Conservation (phyloP, 345 rosid genomes). For the Moringa oleifera region DNA sequence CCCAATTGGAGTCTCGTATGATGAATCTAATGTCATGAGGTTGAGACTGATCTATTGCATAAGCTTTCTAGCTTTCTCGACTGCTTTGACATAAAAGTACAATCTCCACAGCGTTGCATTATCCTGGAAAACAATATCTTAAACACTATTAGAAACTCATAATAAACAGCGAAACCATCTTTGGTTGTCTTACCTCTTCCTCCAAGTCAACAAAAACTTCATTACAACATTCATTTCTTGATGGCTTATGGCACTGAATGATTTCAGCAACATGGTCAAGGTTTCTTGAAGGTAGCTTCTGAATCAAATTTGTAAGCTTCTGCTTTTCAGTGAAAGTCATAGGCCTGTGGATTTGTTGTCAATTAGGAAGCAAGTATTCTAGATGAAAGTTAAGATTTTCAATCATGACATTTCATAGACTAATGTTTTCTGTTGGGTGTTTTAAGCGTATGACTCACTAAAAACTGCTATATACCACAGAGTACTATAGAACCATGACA, state of each 20-base stretch:
- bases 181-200: constrained; percentile 29
- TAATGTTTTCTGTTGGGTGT: too few relatives aligned
- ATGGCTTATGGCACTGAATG: constrained; percentile 20
- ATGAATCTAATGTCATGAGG: background rate
- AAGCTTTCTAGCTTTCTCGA: constrained; percentile 32
- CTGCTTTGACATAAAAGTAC: constrained; percentile 40
- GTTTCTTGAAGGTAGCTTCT: constrained; percentile 39
- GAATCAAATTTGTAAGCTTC: constrained; percentile 38
- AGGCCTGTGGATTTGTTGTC: constrained; percentile 28
- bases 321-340: constrained; percentile 49
- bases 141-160: constrained; percentile 1
- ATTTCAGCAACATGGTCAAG: constrained; percentile 43
- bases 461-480: background rate
- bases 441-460: background rate
- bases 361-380: constrained; percentile 1
- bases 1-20: background rate
- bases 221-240: constrained; percentile 10
- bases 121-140: constrained; percentile 31
- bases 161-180: background rate
- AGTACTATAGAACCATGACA: too few relatives aligned
- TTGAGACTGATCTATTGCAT: background rate
- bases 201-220: constrained; percentile 40
- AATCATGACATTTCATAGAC: too few relatives aligned
- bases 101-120: constrained; percentile 51
- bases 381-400: too few relatives aligned